Evolutionary conservation across 768 basidiomycete species (phyloP).

Genomic region (Tricholomella constricta): DNA sequence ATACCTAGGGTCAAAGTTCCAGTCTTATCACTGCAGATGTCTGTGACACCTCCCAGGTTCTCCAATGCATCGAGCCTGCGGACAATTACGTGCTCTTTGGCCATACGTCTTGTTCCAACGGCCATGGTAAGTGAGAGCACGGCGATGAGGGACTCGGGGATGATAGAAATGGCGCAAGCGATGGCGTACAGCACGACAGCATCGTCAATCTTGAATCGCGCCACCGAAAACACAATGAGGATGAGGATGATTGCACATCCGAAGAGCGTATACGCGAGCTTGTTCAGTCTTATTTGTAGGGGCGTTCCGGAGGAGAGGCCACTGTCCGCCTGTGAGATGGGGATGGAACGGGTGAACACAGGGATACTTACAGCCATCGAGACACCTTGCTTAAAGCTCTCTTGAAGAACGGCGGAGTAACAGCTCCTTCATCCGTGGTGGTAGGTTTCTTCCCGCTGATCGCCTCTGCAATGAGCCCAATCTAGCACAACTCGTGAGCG

Average conservation of each 20-base stretch:
- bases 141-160: slow-evolving; percentile 45
- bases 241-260: slow-evolving; percentile 37
- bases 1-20: slow-evolving; percentile 53
- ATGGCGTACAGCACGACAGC: slow-evolving; percentile 40
- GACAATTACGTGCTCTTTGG: slow-evolving; percentile 60
- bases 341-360: neutral
- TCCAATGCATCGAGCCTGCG: slow-evolving; percentile 66
- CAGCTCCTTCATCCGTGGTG: slow-evolving; percentile 9
- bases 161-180: slow-evolving; percentile 40
- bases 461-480: slow-evolving; percentile 39
- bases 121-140: slow-evolving; percentile 62
- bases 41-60: slow-evolving; percentile 56
- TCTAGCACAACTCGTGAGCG: slow-evolving; percentile 19
- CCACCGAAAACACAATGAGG: slow-evolving; percentile 39
- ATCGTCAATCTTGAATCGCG: slow-evolving; percentile 32
- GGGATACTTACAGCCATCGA: slow-evolving; percentile 28
- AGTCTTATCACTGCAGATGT: slow-evolving; percentile 66
- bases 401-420: slow-evolving; percentile 24
- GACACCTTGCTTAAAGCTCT: slow-evolving; percentile 24
- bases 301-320: slow-evolving; percentile 38
- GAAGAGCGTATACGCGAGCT: slow-evolving; percentile 37
- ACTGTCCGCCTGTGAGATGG: slow-evolving; percentile 17
- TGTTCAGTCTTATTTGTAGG: slow-evolving; percentile 39
- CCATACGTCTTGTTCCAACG: slow-evolving; percentile 56
- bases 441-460: slow-evolving; percentile 30